A percentile compares a stretch with the other conserved stretches of the same genome.
Evolutionary conservation across 352 stramenopile species (phyloP).

Genomic region (Pythium rhizo-oryzae): DNA sequence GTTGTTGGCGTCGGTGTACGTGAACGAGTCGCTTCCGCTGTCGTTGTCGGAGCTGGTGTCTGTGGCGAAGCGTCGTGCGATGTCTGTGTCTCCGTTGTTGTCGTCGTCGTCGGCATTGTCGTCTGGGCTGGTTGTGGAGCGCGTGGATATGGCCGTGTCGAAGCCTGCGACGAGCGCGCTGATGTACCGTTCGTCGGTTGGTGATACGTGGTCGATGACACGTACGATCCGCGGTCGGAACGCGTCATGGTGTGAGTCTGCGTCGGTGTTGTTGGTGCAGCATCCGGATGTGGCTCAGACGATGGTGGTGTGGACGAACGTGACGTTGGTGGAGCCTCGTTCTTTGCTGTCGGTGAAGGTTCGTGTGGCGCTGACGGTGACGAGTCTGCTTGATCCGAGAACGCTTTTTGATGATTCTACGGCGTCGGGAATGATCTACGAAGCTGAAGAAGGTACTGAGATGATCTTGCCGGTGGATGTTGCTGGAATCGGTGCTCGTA

Average conservation of each 20-base stretch:
- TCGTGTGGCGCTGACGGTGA: constrained; percentile 30
- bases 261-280: constrained; percentile 34
- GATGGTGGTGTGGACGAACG: constrained; percentile 35
- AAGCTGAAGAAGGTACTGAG: constrained; percentile 5
- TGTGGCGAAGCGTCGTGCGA: background rate
- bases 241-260: constrained; percentile 30
- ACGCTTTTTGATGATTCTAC: background rate
- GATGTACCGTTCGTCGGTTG: constrained; percentile 4
- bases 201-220: too few species aligned
- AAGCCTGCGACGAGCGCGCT: constrained; percentile 1
- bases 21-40: constrained; percentile 14
- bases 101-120: background rate
- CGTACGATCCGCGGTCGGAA: too few species aligned
- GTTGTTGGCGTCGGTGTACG: background rate
- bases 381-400: constrained; percentile 24
- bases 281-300: constrained; percentile 30
- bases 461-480: background rate
- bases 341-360: constrained; percentile 32
- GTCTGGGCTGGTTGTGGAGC: constrained; percentile 14
- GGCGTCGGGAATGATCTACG: background rate
- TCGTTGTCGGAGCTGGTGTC: constrained; percentile 6
- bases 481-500: background rate
- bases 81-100: background rate
- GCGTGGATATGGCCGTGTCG: constrained; percentile 13
- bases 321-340: constrained; percentile 37